Conservation (phyloP, 2,329 filamentous ascomycete species). For the Orbilia javanica region DNA sequence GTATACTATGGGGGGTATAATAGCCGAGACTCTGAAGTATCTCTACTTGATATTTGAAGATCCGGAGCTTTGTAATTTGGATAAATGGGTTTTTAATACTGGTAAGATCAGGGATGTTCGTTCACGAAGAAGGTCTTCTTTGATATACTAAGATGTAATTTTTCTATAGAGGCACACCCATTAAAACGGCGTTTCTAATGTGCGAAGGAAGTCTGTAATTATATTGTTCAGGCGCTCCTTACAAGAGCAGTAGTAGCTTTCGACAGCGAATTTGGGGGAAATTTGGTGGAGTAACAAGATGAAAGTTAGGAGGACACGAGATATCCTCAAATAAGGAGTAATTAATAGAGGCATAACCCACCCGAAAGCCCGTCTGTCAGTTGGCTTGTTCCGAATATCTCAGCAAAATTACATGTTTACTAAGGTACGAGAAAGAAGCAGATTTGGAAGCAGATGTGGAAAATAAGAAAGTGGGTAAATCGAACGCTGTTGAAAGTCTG, state of each 20-base stretch:
- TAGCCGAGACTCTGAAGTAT: conserved; percentile 77
- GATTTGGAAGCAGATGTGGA: background rate
- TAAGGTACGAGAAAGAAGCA: background rate
- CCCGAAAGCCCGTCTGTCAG: background rate
- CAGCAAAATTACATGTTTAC: background rate
- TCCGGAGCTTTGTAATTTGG: conserved; percentile 82
- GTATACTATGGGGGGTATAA: no score
- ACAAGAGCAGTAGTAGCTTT: background rate
- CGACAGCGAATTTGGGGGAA: background rate
- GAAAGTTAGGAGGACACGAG: background rate
- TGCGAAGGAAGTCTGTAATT: background rate
- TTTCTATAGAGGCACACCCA: conserved; percentile 47
- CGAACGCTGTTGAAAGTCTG: no score
- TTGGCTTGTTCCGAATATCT: no score
- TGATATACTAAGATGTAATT: conserved; percentile 6
- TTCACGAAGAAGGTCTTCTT: background rate
- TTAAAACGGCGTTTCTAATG: conserved; percentile 19
- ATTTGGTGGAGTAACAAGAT: background rate
- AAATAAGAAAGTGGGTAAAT: background rate
- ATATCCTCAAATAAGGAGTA: background rate
- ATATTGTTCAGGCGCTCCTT: background rate
- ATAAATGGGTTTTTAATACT: conserved; percentile 77
- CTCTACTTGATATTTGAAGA: conserved; percentile 86
- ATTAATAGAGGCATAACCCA: background rate
- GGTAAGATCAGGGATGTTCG: conserved; percentile 63